Evolutionary conservation across 208 protist genomes (phyloP).

Genomic region (Leishmania aethiopica): DNA sequence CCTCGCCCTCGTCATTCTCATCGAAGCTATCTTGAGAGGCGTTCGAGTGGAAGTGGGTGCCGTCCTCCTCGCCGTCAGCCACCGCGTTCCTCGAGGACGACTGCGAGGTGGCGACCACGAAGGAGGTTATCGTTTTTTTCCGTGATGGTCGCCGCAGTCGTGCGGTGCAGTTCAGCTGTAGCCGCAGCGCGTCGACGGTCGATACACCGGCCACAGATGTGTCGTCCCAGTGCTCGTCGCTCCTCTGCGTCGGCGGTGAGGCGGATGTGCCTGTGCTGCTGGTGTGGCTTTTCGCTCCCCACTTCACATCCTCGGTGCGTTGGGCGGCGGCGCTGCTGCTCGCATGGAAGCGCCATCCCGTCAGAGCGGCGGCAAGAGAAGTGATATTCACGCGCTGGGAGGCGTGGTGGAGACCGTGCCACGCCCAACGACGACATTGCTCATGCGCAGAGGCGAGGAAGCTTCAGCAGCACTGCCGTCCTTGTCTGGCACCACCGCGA

Average conservation of each 20-base stretch:
- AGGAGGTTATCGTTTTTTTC: constrained; percentile 8
- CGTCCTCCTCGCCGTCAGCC: background rate
- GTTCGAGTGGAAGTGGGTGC: background rate
- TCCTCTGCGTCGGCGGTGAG: background rate
- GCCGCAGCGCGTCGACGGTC: constrained; percentile 17
- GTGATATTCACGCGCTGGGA: background rate
- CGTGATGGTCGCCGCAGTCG: background rate
- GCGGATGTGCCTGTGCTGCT: background rate
- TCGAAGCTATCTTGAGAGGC: background rate
- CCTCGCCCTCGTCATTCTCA: background rate
- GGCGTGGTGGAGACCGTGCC: background rate
- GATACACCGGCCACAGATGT: constrained; percentile 1
- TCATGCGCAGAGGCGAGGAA: background rate
- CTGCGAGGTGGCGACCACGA: constrained; percentile 15
- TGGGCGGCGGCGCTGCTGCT: background rate
- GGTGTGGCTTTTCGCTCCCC: background rate
- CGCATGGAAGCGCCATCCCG: background rate
- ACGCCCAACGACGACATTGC: background rate
- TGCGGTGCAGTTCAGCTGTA: constrained; percentile 7
- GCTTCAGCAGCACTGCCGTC: too few relatives aligned
- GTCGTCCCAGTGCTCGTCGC: background rate
- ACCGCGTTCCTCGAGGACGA: background rate
- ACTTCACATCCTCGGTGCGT: background rate
- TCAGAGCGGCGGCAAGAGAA: background rate
- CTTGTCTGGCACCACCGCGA: background rate